Evolutionary conservation across 208 protist genomes (phyloP), one percentile per base, ranked within the genome.

Genomic region (Acanthamoeba sp.): DNA sequence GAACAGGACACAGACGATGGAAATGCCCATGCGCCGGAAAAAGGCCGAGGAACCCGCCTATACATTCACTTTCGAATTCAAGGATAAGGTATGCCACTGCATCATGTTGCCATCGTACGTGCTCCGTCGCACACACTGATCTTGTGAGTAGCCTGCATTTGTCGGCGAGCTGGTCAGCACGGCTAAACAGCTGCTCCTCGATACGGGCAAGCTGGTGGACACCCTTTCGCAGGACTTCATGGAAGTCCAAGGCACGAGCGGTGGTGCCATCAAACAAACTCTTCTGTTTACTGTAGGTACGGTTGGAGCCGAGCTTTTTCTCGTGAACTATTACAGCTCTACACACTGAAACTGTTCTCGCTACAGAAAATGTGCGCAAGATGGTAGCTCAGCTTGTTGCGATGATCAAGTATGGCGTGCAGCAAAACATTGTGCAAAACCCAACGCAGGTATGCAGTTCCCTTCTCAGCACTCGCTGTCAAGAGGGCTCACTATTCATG

Each of bases 51-150:
- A 90, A 38, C 82, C 82, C 5, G 55, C 1, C 18, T 90, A 90
- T 48, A 90, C 45, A 5, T 90, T 90, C 55, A 90, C 82, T 34
- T 90, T 90, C 34, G 55, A 90, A 14, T 90, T 69, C 24, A 90
- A 90, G 32, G 78, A 88, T 27, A 88, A 88, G 50, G 78, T 88
- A 88, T 24, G 38, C n/a, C n/a, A n/a, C n/a, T n/a, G n/a, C n/a
- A n/a, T n/a, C n/a, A n/a, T n/a, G n/a, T n/a, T n/a, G n/a, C n/a
- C n/a, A n/a, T n/a, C n/a, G n/a, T n/a, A n/a, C n/a, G n/a, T n/a
- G n/a, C n/a, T n/a, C n/a, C n/a, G n/a, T n/a, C n/a, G n/a, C n/a
- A n/a, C n/a, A n/a, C n/a, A n/a, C n/a, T n/a, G n/a, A n/a, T n/a
- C n/a, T n/a, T 88, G 27, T 22, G 22, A 7, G 20, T 14, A 64